phyloP scores from a whole-genome alignment of 805 yeast genomes.

The Candida chilensis region DNA sequence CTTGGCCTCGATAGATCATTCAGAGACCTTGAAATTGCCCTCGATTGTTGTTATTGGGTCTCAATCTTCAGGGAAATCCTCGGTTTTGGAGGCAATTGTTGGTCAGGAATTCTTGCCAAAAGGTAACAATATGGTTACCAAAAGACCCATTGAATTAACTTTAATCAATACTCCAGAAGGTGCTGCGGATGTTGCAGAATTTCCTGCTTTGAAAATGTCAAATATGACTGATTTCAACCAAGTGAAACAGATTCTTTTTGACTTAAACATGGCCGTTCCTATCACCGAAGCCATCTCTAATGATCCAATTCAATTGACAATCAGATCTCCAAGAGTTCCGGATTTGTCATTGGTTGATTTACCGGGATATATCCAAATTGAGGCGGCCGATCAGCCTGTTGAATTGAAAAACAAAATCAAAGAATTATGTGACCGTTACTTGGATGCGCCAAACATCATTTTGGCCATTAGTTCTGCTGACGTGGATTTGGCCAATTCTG shows the following conservation, averaged over 20 bases:
- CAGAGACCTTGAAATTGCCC: slow-evolving; percentile 76
- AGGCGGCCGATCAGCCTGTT: slow-evolving; percentile 92
- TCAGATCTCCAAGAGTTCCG: slow-evolving; percentile 84
- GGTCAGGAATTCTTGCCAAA: slow-evolving; percentile 98
- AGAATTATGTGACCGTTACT: slow-evolving; percentile 72
- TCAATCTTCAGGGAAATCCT: slow-evolving; percentile 94
- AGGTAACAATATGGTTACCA: slow-evolving; percentile 96
- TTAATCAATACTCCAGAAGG: slow-evolving; percentile 75
- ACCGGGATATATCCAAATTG: slow-evolving; percentile 96
- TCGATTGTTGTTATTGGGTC: slow-evolving; percentile 96
- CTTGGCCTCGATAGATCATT: slow-evolving; percentile 63
- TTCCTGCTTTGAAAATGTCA: slow-evolving; percentile 79
- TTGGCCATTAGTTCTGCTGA: slow-evolving; percentile 96
- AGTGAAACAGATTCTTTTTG: slow-evolving; percentile 81
- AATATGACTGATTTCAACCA: slow-evolving; percentile 81
- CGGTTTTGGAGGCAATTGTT: slow-evolving; percentile 91
- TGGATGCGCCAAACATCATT: slow-evolving; percentile 88
- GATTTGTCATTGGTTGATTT: slow-evolving; percentile 90
- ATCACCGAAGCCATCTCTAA: slow-evolving; percentile 76
- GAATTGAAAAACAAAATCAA: slow-evolving; percentile 74
- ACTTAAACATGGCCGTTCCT: slow-evolving; percentile 89
- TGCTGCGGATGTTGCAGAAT: slow-evolving; percentile 85
- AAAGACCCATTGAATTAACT: slow-evolving; percentile 94
- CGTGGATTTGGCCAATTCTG: slow-evolving; percentile 93
- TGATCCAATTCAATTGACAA: slow-evolving; percentile 89